A percentile compares a stretch with the other conserved stretches of the same genome.
Conservation (phyloP, 768 basidiomycete genomes). For the Cubamyces sp. region DNA sequence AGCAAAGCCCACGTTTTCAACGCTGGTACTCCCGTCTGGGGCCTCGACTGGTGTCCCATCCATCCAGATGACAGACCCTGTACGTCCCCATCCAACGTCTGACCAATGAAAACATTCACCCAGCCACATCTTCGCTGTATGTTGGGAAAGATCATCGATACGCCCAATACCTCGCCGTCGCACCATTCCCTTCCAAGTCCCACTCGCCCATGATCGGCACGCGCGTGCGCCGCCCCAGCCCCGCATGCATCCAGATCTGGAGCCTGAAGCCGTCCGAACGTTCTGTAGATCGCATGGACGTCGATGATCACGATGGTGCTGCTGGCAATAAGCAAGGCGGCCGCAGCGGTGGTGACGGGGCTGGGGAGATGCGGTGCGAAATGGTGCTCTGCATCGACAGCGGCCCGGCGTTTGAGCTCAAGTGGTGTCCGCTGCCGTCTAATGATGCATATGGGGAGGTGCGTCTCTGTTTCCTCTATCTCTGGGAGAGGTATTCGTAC, state of each 20-base stretch:
- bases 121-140: not conserved
- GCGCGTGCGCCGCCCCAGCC: slow-evolving; percentile 54
- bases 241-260: slow-evolving; percentile 90
- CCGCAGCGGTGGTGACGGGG: slow-evolving; percentile 33
- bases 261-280: slow-evolving; percentile 40
- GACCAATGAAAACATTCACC: too few species aligned
- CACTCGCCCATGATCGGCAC: slow-evolving; percentile 71
- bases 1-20: slow-evolving; percentile 76
- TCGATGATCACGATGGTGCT: not conserved
- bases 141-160: slow-evolving; percentile 48
- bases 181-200: slow-evolving; percentile 66
- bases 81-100: slow-evolving; percentile 35
- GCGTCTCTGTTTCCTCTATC: too few species aligned
- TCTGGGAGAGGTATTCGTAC: slow-evolving; percentile 41
- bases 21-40: slow-evolving; percentile 90
- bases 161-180: slow-evolving; percentile 85
- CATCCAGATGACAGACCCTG: slow-evolving; percentile 58
- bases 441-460: slow-evolving; percentile 48
- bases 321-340: not conserved
- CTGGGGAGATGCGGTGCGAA: slow-evolving; percentile 70
- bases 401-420: slow-evolving; percentile 79
- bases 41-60: slow-evolving; percentile 91
- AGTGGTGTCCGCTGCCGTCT: slow-evolving; percentile 93
- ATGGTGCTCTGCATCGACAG: slow-evolving; percentile 84
- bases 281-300: slow-evolving; percentile 17